These are phyloP conservation scores for Tuber aestivum DNA, from an alignment of 495 filamentous ascomycete genomes.

Conservation along the genomic window DNA sequence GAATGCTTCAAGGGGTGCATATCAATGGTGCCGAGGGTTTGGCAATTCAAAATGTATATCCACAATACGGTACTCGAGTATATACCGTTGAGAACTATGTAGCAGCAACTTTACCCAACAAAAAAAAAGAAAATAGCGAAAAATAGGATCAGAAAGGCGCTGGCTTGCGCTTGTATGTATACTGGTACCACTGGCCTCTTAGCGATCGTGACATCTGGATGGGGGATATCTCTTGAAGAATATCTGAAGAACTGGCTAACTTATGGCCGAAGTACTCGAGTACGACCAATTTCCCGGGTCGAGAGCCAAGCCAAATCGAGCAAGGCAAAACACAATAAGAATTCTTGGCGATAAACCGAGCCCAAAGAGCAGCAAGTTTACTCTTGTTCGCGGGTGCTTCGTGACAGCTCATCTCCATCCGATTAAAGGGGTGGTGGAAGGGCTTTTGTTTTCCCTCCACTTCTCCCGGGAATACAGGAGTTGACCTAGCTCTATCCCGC, in stretches of 20 bases:
- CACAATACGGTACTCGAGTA: background rate
- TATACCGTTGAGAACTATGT: background rate
- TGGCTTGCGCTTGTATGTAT: background rate
- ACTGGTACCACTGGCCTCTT: background rate
- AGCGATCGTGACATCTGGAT: background rate
- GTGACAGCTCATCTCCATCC: constrained; percentile 4
- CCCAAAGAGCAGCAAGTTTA: background rate
- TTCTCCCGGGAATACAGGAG: background rate
- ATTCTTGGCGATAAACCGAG: background rate
- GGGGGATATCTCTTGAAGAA: background rate
- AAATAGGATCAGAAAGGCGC: background rate
- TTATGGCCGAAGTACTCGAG: background rate
- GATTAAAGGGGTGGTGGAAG: constrained; percentile 5
- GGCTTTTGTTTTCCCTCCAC: background rate
- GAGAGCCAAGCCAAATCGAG: background rate
- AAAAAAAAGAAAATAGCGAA: background rate
- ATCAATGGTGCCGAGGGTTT: background rate
- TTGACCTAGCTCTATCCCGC: background rate
- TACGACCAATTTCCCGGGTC: background rate
- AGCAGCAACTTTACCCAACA: background rate
- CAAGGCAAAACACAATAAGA: background rate
- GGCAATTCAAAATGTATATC: background rate
- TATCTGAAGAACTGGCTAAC: background rate
- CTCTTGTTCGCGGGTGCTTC: background rate
- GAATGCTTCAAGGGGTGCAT: background rate